Percentiles rank a stretch among this genome's conserved stretches.
These are phyloP conservation scores for Pestalotiopsis sp. DNA, from an alignment of 2,329 filamentous ascomycete species.

Conservation along the genomic window DNA sequence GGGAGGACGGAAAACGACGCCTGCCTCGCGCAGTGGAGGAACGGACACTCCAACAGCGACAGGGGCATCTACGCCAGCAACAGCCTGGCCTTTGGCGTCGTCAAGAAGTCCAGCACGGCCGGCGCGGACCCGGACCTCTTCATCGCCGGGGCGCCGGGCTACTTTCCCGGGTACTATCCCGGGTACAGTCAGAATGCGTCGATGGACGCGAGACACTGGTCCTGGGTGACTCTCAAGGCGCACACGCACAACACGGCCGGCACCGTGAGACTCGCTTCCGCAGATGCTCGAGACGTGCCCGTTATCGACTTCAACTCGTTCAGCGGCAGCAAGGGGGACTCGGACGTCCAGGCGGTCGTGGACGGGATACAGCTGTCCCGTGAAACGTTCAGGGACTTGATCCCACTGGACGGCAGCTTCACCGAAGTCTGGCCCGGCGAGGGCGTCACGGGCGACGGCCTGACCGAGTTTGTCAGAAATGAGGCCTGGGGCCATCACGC, in stretches of 20 bases:
- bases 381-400: conserved; percentile 6
- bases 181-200: conserved; percentile 11
- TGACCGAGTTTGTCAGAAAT: conserved; percentile 37
- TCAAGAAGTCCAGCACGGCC: conserved; percentile 15
- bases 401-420: conserved; percentile 1
- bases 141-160: conserved; percentile 17
- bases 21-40: conserved; percentile 14
- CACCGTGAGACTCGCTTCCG: conserved; percentile 41
- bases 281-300: conserved; percentile 55
- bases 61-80: conserved; percentile 20
- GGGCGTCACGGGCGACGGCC: neutral
- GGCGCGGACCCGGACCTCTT: conserved; percentile 18
- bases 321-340: conserved; percentile 38
- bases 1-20: conserved; percentile 11
- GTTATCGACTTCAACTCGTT: conserved; percentile 60
- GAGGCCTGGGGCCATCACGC: conserved; percentile 58
- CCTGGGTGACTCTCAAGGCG: conserved; percentile 35
- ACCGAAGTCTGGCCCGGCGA: conserved; percentile 5
- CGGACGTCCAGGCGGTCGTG: conserved; percentile 39
- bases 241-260: conserved; percentile 56
- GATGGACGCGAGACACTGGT: conserved; percentile 26
- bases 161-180: conserved; percentile 19
- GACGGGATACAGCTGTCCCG: conserved; percentile 11
- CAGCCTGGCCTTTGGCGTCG: conserved; percentile 18
- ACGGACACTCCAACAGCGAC: conserved; percentile 7